A percentile compares a stretch with the other conserved stretches of the same genome.
phyloP scores from a whole-genome alignment of 441 rosid species.

The Corymbia citriodora region DNA sequence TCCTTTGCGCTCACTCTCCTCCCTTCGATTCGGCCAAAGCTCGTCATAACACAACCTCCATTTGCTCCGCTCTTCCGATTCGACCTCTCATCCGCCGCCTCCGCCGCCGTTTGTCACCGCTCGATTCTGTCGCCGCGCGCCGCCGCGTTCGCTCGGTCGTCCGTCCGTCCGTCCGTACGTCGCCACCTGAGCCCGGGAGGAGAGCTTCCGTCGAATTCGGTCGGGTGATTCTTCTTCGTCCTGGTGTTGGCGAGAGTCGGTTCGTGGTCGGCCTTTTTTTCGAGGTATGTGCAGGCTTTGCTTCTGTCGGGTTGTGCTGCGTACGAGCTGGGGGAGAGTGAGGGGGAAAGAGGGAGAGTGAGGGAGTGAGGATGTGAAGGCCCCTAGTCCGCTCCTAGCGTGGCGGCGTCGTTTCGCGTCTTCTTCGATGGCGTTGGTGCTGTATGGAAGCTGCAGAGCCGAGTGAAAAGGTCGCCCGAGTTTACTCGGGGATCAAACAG shows the following conservation, averaged over 20 bases:
- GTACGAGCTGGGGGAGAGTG: background rate
- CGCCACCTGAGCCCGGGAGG: background rate
- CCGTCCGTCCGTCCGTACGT: background rate
- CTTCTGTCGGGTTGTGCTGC: background rate
- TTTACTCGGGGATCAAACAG: background rate
- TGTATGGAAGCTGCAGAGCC: background rate
- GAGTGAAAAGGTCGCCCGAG: background rate
- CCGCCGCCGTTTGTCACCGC: background rate
- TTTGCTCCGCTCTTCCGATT: background rate
- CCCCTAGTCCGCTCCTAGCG: background rate
- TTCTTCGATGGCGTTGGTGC: background rate
- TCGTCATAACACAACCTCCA: background rate
- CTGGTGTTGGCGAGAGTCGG: background rate
- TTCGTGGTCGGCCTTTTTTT: background rate
- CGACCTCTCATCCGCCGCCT: background rate
- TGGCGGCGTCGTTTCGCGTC: background rate
- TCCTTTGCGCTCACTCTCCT: background rate
- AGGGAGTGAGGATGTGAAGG: background rate
- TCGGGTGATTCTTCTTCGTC: background rate
- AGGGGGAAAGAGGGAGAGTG: background rate
- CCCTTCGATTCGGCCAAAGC: background rate
- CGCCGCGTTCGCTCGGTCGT: background rate
- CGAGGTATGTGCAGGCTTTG: background rate
- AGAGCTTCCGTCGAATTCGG: background rate
- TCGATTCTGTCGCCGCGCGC: background rate